Conservation (phyloP, 345 rosid species). For the Ailanthus altissimus region DNA sequence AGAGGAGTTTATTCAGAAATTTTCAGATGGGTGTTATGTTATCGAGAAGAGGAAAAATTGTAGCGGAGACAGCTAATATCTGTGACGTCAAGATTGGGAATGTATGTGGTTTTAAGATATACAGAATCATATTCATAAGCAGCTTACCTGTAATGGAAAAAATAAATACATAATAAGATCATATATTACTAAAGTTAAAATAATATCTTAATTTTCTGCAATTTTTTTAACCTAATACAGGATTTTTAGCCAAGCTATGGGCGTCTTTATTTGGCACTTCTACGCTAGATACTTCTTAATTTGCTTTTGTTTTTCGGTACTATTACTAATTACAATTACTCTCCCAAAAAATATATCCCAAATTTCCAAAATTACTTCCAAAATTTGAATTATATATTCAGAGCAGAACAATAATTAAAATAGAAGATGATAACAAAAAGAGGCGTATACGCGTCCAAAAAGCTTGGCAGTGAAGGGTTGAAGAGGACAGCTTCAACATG, state of each 20-base stretch:
- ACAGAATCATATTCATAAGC: neutral
- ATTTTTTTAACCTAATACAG: neutral
- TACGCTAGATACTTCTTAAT: too few relatives aligned
- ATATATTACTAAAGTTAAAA: neutral
- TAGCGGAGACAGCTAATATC: constrained; percentile 42
- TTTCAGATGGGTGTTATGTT: neutral
- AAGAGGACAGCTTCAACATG: neutral
- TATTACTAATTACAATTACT: too few relatives aligned
- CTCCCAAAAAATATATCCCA: too few relatives aligned
- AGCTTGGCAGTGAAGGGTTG: neutral
- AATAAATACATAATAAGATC: neutral
- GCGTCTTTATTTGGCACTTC: neutral
- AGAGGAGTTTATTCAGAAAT: neutral
- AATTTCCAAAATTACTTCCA: too few relatives aligned
- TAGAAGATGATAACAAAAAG: neutral
- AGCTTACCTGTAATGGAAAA: constrained; percentile 11
- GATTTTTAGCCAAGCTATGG: neutral
- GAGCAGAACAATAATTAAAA: neutral
- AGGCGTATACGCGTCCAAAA: constrained; percentile 13
- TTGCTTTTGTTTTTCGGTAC: too few relatives aligned
- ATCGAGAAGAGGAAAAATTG: constrained; percentile 30
- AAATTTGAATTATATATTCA: neutral
- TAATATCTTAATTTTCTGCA: neutral
- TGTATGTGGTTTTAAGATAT: constrained; percentile 24
- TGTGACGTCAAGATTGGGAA: constrained; percentile 32